Evolutionary conservation across 2,329 filamentous ascomycete genomes (phyloP), one percentile per base, ranked within the genome.

Genomic region (Fusarium proliferatum): DNA sequence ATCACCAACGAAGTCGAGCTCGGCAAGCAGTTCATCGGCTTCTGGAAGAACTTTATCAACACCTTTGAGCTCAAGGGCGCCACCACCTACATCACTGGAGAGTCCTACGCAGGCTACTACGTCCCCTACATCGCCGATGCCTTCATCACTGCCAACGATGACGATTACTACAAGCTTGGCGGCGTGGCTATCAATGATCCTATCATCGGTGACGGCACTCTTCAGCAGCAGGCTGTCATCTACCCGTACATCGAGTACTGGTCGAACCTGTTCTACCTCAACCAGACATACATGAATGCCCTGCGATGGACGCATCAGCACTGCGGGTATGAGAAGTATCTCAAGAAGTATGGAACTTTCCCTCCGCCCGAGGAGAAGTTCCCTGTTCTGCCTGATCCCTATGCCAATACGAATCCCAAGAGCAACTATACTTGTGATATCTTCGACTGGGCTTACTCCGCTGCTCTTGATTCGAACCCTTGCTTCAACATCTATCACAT

Each of bases 401-500:
- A 83, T 19, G 73, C 82, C 78, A 30, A 73, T 33, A 74, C 82
- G 79, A 26, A 72, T 49, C 1, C 60, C 5, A 65, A 70, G 1
- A 76, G 76, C 41, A 82, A 82, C 1, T 77, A 82, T 0, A 86
- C 85, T 8, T 95, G 93, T 79, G 84, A 85, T 56, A 77, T 94
- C 26, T 92, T 87, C 76, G 80, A 86, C 64, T 83, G 87, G 28
- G 87, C 93, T 36, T 84, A 84, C 75, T 73, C 85, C 1, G 91
- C 89, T 36, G 87, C 87, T 12, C 70, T 85, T 9, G 78, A 84
- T 3, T 81, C 89, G 39, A 96, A 96, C 82, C 94, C 94, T 0
- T 96, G 94, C 84, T 97, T 93, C 82, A 90, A 94, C 79, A 84
- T 93, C 16, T 96, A 96, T 82, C 89, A 93, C 57, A 88, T 96